These are phyloP conservation scores for Aspergillus funiculosus DNA, from an alignment of 495 filamentous ascomycete genomes.

Conservation along the genomic window DNA sequence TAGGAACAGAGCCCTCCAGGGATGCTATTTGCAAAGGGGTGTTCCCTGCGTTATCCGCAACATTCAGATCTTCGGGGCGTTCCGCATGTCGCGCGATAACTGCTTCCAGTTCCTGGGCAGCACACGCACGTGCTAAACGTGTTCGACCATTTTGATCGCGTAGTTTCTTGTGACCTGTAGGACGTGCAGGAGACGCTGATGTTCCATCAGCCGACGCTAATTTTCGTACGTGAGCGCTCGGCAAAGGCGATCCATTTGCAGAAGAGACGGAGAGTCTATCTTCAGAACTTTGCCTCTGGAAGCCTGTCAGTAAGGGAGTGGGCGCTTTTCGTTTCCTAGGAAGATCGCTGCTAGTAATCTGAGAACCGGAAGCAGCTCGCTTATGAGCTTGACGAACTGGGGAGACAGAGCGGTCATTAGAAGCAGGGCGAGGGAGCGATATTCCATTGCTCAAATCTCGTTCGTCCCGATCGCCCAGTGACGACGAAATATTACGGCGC, in stretches of 20 bases:
- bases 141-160: slow-evolving; percentile 83
- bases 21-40: slow-evolving; percentile 89
- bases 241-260: slow-evolving; percentile 62
- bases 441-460: slow-evolving; percentile 23
- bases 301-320: slow-evolving; percentile 47
- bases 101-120: slow-evolving; percentile 64
- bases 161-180: slow-evolving; percentile 69
- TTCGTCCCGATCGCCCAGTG: slow-evolving; percentile 24
- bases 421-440: slow-evolving; percentile 26
- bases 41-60: slow-evolving; percentile 88
- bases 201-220: slow-evolving; percentile 53
- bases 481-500: slow-evolving; percentile 20
- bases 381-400: slow-evolving; percentile 53
- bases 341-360: slow-evolving; percentile 32
- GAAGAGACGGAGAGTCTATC: slow-evolving; percentile 71
- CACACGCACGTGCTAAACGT: slow-evolving; percentile 74
- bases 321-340: slow-evolving; percentile 39
- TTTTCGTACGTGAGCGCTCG: slow-evolving; percentile 60
- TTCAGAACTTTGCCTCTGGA: slow-evolving; percentile 47
- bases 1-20: slow-evolving; percentile 71
- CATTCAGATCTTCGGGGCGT: slow-evolving; percentile 78
- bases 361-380: slow-evolving; percentile 57
- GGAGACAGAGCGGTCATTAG: slow-evolving; percentile 58
- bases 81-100: slow-evolving; percentile 65
- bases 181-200: slow-evolving; percentile 59